phyloP scores from a whole-genome alignment of 441 rosid genomes.

The Gossypium aridum region DNA sequence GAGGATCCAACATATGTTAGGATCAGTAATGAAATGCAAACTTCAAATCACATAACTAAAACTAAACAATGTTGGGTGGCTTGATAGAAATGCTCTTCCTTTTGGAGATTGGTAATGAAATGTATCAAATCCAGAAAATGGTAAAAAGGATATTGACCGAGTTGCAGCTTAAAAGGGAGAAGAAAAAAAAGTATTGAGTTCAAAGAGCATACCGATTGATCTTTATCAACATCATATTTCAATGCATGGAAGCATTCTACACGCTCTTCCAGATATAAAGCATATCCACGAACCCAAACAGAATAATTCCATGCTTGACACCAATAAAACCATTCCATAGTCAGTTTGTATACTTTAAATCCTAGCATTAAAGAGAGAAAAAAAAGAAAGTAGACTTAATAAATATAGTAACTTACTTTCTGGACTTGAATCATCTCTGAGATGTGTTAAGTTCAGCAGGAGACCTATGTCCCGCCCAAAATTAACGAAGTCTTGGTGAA shows the following conservation, averaged over 20 bases:
- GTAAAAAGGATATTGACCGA: background rate
- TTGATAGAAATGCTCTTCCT: background rate
- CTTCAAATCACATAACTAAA: background rate
- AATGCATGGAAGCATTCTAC: constrained; percentile 28
- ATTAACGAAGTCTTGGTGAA: constrained; percentile 26
- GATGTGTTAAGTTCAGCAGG: constrained; percentile 30
- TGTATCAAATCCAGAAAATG: background rate
- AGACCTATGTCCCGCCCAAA: constrained; percentile 13
- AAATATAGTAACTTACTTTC: constrained; percentile 19
- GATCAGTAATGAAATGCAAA: background rate
- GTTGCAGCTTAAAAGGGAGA: background rate
- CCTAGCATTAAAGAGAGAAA: background rate
- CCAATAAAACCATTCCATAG: background rate
- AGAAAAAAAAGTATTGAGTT: background rate
- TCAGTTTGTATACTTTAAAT: constrained; percentile 6
- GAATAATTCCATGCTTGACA: constrained; percentile 46
- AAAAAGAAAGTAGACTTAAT: background rate
- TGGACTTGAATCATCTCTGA: constrained; percentile 36
- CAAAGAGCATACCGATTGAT: constrained; percentile 20
- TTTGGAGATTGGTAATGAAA: background rate
- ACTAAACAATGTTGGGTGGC: background rate
- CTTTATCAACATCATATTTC: constrained; percentile 32
- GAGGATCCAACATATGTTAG: too few species aligned
- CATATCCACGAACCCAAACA: constrained; percentile 40
- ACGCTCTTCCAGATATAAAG: constrained; percentile 37